Evolutionary conservation across 441 rosid genomes (phyloP), one percentile per base, ranked within the genome.

Genomic region (Macaranga tanarius): DNA sequence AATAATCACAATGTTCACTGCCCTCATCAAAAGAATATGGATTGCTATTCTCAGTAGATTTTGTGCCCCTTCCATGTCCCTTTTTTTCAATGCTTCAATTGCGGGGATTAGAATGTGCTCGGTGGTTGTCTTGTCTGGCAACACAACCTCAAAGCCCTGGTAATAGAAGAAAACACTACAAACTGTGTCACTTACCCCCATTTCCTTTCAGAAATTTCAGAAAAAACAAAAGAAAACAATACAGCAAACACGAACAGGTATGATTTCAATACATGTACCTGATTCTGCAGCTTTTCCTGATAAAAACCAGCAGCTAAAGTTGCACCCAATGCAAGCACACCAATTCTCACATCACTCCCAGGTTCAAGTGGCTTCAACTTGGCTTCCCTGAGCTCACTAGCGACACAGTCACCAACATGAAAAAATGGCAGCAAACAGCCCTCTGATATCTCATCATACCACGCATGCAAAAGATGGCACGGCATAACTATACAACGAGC

Each of bases 91-190:
- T 17, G 92, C 81, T 22, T 84, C 87, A 19, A 73, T 55, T 69
- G 83, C 87, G 0, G 92, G 90, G 42, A 80, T 74, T 62, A 84
- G 44, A 60, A 84, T 80, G 70, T 85, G 86, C 56, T 84, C 84
- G 81, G 65, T 70, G 45, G 89, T 88, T 45, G 76, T 80, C 66
- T 80, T 85, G 71, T 85, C 90, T 0, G 83, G 92, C 78, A 86
- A 77, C 65, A 88, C 83, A 51, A 82, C 90, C 70, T 88, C 92
- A 75, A 86, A 85, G 2, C 89, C 90, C 90, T 84, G 47, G 23
- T 12, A 31, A 34, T 34, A 17, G 9, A 45, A 20, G 20, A 28
- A 55, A 22, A 40, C 23, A 55, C 10, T 10, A 20, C 2, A 55
- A 55, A 55, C 9, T 26, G 22, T 22, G 59, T 55, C 26, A 20